These are phyloP conservation scores for Sporothrix humicola DNA, from an alignment of 2,329 filamentous ascomycete genomes.

Conservation along the genomic window DNA sequence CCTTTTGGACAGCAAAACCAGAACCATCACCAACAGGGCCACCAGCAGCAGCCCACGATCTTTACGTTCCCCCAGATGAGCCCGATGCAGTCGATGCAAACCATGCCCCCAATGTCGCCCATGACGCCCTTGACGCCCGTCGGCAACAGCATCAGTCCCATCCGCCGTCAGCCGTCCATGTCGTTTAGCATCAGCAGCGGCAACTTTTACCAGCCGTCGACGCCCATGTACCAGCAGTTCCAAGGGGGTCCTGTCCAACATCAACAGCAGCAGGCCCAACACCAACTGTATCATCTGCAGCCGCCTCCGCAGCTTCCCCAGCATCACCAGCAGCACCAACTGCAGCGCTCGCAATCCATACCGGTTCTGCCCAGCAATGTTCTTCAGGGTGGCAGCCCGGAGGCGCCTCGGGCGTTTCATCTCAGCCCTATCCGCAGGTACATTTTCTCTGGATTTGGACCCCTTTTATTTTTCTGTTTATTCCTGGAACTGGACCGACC, in stretches of 20 bases:
- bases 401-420: not conserved
- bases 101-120: not conserved
- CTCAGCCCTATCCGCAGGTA: constrained; percentile 16
- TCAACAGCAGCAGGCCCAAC: constrained; percentile 11
- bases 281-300: too few relatives aligned
- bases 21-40: constrained; percentile 3
- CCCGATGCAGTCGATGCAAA: not conserved
- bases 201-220: constrained; percentile 18
- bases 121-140: not conserved
- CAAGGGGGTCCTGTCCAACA: not conserved
- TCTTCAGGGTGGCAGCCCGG: not conserved
- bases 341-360: constrained; percentile 11
- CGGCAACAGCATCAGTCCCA: not conserved
- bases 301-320: not conserved
- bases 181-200: not conserved
- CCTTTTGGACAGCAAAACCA: constrained; percentile 26
- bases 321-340: not conserved
- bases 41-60: not conserved
- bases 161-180: constrained; percentile 24
- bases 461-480: not conserved
- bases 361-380: not conserved
- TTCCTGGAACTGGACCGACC: not conserved
- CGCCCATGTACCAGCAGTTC: constrained; percentile 12
- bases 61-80: not conserved
- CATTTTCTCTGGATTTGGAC: not conserved